A percentile compares a stretch with the other conserved stretches of the same genome.
phyloP scores from a whole-genome alignment of 1,284 basidiomycete species.

The Cutaneotrichosporon sp. region DNA sequence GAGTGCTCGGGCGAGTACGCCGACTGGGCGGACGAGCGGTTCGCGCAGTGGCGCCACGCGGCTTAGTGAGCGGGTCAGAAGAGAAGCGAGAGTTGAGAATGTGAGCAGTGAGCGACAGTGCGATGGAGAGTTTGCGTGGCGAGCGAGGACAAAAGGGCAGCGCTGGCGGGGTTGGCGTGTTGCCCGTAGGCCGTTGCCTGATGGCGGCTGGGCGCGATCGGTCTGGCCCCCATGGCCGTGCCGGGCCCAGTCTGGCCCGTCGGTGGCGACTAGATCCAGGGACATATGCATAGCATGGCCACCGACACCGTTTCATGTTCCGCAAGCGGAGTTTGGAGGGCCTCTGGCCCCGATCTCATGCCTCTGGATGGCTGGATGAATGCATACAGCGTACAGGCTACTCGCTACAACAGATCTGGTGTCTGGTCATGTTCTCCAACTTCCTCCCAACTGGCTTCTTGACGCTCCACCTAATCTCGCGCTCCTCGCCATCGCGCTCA shows the following conservation, averaged over 20 bases:
- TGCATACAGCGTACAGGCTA: background rate
- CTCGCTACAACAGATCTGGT: background rate
- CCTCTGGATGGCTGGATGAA: background rate
- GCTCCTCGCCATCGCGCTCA: too few relatives aligned
- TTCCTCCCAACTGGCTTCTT: background rate
- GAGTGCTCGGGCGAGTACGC: constrained; percentile 56
- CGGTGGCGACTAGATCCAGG: background rate
- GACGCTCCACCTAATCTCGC: background rate
- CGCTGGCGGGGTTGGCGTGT: background rate
- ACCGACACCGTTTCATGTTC: background rate
- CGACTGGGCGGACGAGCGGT: constrained; percentile 54
- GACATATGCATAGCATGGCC: background rate
- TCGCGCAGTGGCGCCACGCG: constrained; percentile 23
- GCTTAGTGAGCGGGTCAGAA: background rate
- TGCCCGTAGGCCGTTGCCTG: background rate
- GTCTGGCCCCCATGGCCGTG: background rate
- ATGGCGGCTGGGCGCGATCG: background rate
- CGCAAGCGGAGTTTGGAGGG: too few relatives aligned
- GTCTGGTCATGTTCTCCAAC: background rate
- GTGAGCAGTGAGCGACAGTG: background rate
- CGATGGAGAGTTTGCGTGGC: background rate
- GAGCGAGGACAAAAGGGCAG: background rate
- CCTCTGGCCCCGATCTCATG: background rate
- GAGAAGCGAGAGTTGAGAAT: background rate
- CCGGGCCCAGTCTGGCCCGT: constrained; percentile 3